These are phyloP conservation scores for Decorospora gaudefroyi DNA, from an alignment of 2,329 filamentous ascomycete genomes.

Conservation along the genomic window DNA sequence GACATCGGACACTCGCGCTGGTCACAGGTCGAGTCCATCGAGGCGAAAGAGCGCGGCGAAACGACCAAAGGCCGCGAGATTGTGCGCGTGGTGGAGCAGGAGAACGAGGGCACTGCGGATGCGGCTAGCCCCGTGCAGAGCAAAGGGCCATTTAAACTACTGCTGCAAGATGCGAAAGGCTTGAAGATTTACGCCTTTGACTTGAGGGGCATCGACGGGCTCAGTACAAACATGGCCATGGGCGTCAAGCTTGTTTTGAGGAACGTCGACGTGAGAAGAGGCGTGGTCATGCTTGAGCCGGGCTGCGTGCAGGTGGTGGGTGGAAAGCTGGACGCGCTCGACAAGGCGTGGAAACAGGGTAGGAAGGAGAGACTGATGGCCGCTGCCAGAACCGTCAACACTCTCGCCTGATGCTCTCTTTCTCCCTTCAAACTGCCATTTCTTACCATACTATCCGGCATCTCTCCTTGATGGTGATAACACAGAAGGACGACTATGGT, in stretches of 20 bases:
- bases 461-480: not conserved
- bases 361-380: slow-evolving; percentile 71
- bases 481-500: slow-evolving; percentile 6
- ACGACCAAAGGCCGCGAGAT: slow-evolving; percentile 77
- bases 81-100: slow-evolving; percentile 67
- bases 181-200: slow-evolving; percentile 76
- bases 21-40: slow-evolving; percentile 84
- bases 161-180: slow-evolving; percentile 74
- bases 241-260: slow-evolving; percentile 80
- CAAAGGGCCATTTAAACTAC: slow-evolving; percentile 74
- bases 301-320: slow-evolving; percentile 73
- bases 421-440: no score
- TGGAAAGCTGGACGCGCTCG: slow-evolving; percentile 81
- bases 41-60: slow-evolving; percentile 73
- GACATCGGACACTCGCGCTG: slow-evolving; percentile 79
- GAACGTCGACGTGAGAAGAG: slow-evolving; percentile 70
- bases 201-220: slow-evolving; percentile 64
- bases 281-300: slow-evolving; percentile 77
- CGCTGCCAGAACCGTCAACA: slow-evolving; percentile 56
- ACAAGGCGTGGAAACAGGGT: slow-evolving; percentile 74
- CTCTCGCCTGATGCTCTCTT: no score
- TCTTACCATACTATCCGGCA: no score
- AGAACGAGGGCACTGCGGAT: slow-evolving; percentile 48
- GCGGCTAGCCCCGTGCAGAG: slow-evolving; percentile 35
- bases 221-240: slow-evolving; percentile 71